A percentile compares a stretch with the other conserved stretches of the same genome.
phyloP scores from a whole-genome alignment of 1,139 yeast genomes.

The Candida tropicalis region DNA sequence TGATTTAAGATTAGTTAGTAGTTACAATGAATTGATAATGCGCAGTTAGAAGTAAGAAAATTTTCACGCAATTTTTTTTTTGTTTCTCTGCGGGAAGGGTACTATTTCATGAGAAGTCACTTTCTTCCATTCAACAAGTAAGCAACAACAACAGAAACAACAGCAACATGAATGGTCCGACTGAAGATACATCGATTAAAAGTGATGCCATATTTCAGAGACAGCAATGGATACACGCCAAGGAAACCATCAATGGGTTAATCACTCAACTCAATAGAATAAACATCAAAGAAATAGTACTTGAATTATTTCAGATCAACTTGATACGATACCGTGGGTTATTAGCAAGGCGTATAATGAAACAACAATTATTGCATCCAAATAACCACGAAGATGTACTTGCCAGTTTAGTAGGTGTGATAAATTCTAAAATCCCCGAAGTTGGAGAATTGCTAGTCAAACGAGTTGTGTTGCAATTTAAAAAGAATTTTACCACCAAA shows the following conservation, averaged over 20 bases:
- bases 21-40: background rate
- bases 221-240: conserved; percentile 56
- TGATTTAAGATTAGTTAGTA: too few species aligned
- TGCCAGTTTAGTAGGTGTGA: conserved; percentile 59
- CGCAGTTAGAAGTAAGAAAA: too few species aligned
- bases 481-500: conserved; percentile 53
- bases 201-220: conserved; percentile 36
- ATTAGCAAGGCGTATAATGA: conserved; percentile 58
- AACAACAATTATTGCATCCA: conserved; percentile 48
- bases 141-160: too few species aligned
- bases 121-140: too few species aligned
- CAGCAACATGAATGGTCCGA: background rate
- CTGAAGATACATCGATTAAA: background rate
- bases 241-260: conserved; percentile 48
- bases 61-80: too few species aligned
- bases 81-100: too few species aligned
- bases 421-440: conserved; percentile 71
- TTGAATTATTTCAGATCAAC: conserved; percentile 56
- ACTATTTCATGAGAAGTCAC: too few species aligned
- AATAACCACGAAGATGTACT: conserved; percentile 50
- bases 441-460: conserved; percentile 61
- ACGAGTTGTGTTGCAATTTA: conserved; percentile 62
- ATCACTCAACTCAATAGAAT: conserved; percentile 47
- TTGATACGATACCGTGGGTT: conserved; percentile 63
- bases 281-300: conserved; percentile 51